Evolutionary conservation across 2,329 filamentous ascomycete genomes (phyloP).

Genomic region (Neophaeococcomyces aloes): DNA sequence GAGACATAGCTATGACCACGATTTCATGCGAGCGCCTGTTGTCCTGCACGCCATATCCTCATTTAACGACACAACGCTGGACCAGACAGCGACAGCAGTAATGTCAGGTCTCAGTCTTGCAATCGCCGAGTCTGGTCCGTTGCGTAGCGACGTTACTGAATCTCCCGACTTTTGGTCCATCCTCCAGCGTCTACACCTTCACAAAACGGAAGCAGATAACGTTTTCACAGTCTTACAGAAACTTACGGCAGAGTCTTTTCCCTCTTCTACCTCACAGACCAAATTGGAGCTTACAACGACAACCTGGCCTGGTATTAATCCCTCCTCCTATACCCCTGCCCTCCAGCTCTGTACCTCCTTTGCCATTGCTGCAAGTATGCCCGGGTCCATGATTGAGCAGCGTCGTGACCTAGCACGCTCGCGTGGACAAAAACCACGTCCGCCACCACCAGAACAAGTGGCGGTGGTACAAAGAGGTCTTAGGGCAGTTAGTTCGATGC

Average conservation of each 20-base stretch:
- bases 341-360: conserved; percentile 81
- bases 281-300: conserved; percentile 57
- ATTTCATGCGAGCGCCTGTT: conserved; percentile 84
- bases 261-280: conserved; percentile 52
- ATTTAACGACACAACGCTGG: conserved; percentile 66
- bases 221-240: conserved; percentile 68
- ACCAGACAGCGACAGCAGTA: conserved; percentile 63
- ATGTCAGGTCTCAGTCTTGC: conserved; percentile 71
- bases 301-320: conserved; percentile 50
- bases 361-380: conserved; percentile 65
- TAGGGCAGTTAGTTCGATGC: conserved; percentile 71
- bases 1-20: conserved; percentile 74
- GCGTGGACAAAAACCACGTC: conserved; percentile 17
- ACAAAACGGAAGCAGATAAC: conserved; percentile 58
- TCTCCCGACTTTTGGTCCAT: conserved; percentile 97
- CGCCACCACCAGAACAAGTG: conserved; percentile 45
- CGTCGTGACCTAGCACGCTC: conserved; percentile 20
- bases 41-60: conserved; percentile 84
- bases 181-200: conserved; percentile 60
- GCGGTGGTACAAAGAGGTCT: conserved; percentile 66
- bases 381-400: conserved; percentile 19
- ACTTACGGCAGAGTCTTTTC: conserved; percentile 2
- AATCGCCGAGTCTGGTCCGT: conserved; percentile 62
- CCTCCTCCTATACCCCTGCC: conserved; percentile 89
- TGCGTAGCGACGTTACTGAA: conserved; percentile 86